These are phyloP conservation scores for Boechera stricta DNA, from an alignment of 345 rosid genomes.

Conservation along the genomic window DNA sequence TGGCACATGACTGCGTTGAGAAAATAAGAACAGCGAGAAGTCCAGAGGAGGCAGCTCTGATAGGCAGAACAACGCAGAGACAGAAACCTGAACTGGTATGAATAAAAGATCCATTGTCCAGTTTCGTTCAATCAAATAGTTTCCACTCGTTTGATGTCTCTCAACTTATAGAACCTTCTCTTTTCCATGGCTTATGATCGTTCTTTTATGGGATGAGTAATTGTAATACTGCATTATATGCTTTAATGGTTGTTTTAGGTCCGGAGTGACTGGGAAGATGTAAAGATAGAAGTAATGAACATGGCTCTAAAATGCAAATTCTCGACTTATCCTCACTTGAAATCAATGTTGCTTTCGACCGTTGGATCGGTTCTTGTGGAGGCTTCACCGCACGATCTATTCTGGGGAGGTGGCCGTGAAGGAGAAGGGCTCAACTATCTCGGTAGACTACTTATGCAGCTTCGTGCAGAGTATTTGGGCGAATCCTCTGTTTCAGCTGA, in stretches of 20 bases:
- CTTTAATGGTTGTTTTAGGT: conserved; percentile 54
- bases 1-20: conserved; percentile 63
- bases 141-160: not conserved
- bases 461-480: conserved; percentile 82
- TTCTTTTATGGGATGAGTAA: not conserved
- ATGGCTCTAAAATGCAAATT: conserved; percentile 82
- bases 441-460: conserved; percentile 85
- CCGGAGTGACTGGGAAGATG: conserved; percentile 76
- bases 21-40: conserved; percentile 69
- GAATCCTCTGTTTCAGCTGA: conserved; percentile 58
- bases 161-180: not conserved
- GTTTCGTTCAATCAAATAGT: not conserved
- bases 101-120: conserved; percentile 6
- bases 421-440: conserved; percentile 95
- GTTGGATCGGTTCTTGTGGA: conserved; percentile 83
- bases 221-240: not conserved
- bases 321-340: conserved; percentile 84
- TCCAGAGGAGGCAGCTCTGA: conserved; percentile 91
- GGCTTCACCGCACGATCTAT: conserved; percentile 93
- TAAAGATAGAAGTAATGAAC: conserved; percentile 83
- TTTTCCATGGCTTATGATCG: not conserved
- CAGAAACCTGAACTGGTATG: conserved; percentile 70
- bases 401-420: conserved; percentile 97
- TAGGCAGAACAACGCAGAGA: conserved; percentile 77
- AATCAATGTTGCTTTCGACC: conserved; percentile 74